Base-by-base conservation (phyloP, 768 basidiomycete species). In the Pleurotus giganteus region DNA sequence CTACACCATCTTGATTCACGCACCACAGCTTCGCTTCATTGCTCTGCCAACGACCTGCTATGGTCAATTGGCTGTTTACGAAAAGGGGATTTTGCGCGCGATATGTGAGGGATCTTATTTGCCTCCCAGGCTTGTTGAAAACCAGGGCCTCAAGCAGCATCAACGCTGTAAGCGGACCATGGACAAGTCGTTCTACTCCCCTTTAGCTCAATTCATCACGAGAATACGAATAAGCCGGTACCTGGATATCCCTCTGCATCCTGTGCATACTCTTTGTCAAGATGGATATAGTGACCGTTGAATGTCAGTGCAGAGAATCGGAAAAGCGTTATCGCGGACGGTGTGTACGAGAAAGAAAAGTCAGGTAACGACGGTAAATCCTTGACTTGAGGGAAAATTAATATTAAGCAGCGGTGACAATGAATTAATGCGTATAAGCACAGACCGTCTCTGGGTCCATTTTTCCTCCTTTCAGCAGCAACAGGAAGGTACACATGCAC, bases 231-330 rank as follows among this genome's bases (percentile, higher is more conserved):
- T 3, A 54, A 37, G 44, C 17, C 21, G 54, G 11, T 63, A 83
- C 88, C 89, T 58, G 85, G 79, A 59, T 91, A 90, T 6, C 88
- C 88, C 68, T 94, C 88, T 17, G 72, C 75, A 23, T 71, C 68
- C 41, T 79, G 82, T 4, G 88, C 82, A 64, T 85, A 91, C 21
- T 85, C 81, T 55, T 83, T 82, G 70, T 93, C 89, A 24, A 93
- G 79, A 68, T 94, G 91, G 59, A 94, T 89, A 60, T 84, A 78
- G 60, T 94, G 91, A 11, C 82, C 88, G 61, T 94, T 94, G 73
- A 91, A 91, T 60, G 86, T 93, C 21, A 94, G 74, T 17, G 91
- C 89, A 4, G 90, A 93, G 70, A 88, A 94, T 21, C 90, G 84
- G 73, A 94, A 94, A 19, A 94, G 72, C 0, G 87, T 90, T 7